Evolutionary conservation across 208 protist species (phyloP).

Genomic region (Trypanosoma conorhini): DNA sequence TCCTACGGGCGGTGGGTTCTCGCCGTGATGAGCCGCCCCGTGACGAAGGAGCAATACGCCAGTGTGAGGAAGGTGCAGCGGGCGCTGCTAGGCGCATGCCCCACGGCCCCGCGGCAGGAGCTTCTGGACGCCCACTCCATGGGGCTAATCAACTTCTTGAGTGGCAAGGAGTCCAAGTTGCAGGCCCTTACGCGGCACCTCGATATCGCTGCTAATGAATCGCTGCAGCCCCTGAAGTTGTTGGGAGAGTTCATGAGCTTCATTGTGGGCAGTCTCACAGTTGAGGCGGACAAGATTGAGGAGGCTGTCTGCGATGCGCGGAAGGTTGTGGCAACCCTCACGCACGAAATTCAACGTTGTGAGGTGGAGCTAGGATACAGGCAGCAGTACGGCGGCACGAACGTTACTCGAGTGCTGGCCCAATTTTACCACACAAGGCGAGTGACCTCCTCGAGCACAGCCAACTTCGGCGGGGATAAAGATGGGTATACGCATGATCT

Average conservation of each 20-base stretch:
- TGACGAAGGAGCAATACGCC: conserved; percentile 25
- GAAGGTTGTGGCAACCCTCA: conserved; percentile 10
- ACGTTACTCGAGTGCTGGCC: conserved; percentile 22
- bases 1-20: neutral
- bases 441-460: conserved; percentile 1
- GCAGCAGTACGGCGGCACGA: conserved; percentile 25
- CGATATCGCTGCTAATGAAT: conserved; percentile 20
- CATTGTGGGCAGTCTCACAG: conserved; percentile 20
- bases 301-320: conserved; percentile 16
- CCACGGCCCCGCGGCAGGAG: conserved; percentile 9
- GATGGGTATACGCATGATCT: conserved; percentile 12
- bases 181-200: conserved; percentile 14
- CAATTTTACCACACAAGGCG: conserved; percentile 26
- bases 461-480: neutral
- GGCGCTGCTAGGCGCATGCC: conserved; percentile 12
- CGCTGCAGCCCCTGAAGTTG: conserved; percentile 23
- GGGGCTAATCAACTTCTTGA: conserved; percentile 29
- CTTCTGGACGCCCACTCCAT: conserved; percentile 8
- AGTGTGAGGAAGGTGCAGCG: conserved; percentile 19
- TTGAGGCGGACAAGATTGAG: conserved; percentile 29
- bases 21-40: conserved; percentile 1
- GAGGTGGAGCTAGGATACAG: conserved; percentile 23
- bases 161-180: conserved; percentile 20
- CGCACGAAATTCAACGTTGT: conserved; percentile 25
- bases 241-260: conserved; percentile 31